phyloP scores from a whole-genome alignment of 768 basidiomycete genomes.

The Sporobolomyces roseus region DNA sequence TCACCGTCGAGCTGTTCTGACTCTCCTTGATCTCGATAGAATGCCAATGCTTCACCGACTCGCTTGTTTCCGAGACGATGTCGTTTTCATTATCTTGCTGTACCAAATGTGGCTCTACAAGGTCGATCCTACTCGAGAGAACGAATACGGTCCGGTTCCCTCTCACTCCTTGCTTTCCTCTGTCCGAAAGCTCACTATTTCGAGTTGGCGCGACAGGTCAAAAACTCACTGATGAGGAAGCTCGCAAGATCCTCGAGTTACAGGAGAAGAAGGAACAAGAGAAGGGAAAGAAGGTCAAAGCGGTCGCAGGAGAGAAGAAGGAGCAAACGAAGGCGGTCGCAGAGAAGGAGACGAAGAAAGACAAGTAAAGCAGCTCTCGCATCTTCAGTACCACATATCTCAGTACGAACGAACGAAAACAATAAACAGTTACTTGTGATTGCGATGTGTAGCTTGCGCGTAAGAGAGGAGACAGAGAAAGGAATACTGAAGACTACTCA shows the following conservation, averaged over 20 bases:
- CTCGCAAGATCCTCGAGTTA: conserved; percentile 14
- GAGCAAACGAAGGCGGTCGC: not conserved
- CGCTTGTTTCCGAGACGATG: conserved; percentile 55
- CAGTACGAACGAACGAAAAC: no score
- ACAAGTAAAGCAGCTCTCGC: conserved; percentile 27
- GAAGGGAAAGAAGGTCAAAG: not conserved
- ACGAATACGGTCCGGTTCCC: conserved; percentile 82
- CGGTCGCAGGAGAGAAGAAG: not conserved
- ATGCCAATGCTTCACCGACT: conserved; percentile 93
- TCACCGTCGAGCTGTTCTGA: conserved; percentile 59
- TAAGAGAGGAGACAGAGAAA: no score
- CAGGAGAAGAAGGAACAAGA: conserved; percentile 30
- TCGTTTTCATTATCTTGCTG: conserved; percentile 44
- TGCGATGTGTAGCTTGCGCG: no score
- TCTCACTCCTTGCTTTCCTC: not conserved
- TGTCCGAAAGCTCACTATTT: no score
- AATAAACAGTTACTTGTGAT: no score
- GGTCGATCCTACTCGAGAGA: conserved; percentile 86
- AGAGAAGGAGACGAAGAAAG: conserved; percentile 39
- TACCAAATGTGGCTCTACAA: conserved; percentile 92
- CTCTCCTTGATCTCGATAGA: conserved; percentile 57
- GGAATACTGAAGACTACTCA: no score
- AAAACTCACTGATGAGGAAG: conserved; percentile 32
- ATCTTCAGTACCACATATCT: no score
- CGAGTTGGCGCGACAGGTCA: conserved; percentile 24